Evolutionary conservation across 164 flowering plant genomes (phyloP), one percentile per base, ranked within the genome.

Genomic region (Chimonanthus salicifolius): DNA sequence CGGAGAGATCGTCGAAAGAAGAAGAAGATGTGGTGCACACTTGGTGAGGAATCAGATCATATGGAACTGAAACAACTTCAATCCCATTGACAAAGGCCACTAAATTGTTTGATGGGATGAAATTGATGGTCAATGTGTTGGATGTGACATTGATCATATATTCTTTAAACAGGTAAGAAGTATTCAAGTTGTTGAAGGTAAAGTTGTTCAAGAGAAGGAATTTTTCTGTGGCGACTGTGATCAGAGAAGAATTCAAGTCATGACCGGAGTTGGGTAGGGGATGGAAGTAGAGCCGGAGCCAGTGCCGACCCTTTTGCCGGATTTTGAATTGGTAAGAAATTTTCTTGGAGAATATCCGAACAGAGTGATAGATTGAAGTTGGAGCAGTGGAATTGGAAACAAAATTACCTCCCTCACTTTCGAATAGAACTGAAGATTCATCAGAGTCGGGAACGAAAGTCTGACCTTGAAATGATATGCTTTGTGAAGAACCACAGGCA

Each of bases 71-170:
- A 5, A 82, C 80, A 47, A 82, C 84, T 73, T 82, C 84, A 49
- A 82, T 82, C 13, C 73, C 84, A 58, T 79, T 82, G 33, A 82
- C 82, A n/a, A 82, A 82, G 11, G 82, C n/a, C 49, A 72, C 84
- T 4, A 78, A 82, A 58, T 67, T 67, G 74, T 78, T 82, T 1
- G 74, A 63, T 4, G 84, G 82, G 51, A 79, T 67, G n/a, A 82
- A 82, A 50, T 68, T 71, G 49, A 82, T 49, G 44, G 72, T 69
- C 62, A 81, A 74, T 44, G 71, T 21, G 69, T 76, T 73, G n/a
- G 81, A 71, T 3, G 81, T 72, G 46, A 81, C 79, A 72, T 81
- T 81, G 69, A 81, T 51, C 60, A 74, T 58, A 70, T 76, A 81
- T 78, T 81, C 83, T 74, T 81, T 81, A 51, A 76, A 81, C 44